Evolutionary conservation across 306 rosid species (phyloP).

Genomic region (Glycyrrhiza uralensis): DNA sequence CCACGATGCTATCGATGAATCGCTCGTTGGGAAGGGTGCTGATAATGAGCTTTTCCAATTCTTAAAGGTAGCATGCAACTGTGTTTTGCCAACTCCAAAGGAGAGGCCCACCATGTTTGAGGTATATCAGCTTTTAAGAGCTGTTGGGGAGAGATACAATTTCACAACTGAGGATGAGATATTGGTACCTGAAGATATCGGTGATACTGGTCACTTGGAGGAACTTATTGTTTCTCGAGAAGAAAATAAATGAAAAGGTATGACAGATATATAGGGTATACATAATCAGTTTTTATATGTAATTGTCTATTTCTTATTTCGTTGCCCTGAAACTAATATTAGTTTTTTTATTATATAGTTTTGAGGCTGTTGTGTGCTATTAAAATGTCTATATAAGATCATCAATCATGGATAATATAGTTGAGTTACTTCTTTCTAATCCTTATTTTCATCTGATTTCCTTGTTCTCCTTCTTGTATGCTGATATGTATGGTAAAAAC

Average conservation of each 20-base stretch:
- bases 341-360: conserved; percentile 26
- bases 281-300: conserved; percentile 18
- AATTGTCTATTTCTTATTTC: conserved; percentile 21
- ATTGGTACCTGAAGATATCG: conserved; percentile 41
- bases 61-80: conserved; percentile 77
- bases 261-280: conserved; percentile 23
- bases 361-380: conserved; percentile 24
- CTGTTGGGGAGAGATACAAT: conserved; percentile 68
- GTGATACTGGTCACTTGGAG: conserved; percentile 30
- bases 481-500: background rate
- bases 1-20: conserved; percentile 57
- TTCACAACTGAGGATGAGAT: conserved; percentile 76
- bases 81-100: conserved; percentile 58
- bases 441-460: background rate
- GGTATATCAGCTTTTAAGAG: conserved; percentile 85
- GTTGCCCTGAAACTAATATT: conserved; percentile 28
- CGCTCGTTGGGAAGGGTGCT: conserved; percentile 57
- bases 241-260: conserved; percentile 28
- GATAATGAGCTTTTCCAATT: conserved; percentile 85
- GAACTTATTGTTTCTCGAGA: conserved; percentile 84
- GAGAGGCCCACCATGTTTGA: conserved; percentile 98
- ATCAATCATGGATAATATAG: conserved; percentile 6
- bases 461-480: conserved; percentile 7
- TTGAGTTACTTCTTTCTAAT: conserved; percentile 9
- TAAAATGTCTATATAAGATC: conserved; percentile 16